Base-by-base conservation (phyloP, 2,329 filamentous ascomycete genomes). In the Xylariomycetidae sp. region DNA sequence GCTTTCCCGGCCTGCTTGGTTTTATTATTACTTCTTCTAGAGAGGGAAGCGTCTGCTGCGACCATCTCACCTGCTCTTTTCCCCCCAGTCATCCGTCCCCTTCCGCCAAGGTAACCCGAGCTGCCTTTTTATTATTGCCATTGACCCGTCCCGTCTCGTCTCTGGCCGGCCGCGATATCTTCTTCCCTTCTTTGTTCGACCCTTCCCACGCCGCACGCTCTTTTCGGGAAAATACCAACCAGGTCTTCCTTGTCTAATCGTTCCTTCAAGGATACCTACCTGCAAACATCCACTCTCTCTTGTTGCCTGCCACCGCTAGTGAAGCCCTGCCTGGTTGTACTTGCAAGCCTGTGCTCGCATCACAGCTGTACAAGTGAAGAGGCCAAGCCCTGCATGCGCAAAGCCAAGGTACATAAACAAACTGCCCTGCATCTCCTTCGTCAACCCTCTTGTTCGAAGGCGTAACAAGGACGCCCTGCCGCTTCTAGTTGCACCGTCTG, bases 11-110 rank as follows among this genome's bases (percentile, higher is more conserved):
- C 31, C 35, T 47, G 34, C 38, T 48, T 45, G 41, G n/a, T n/a
- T n/a, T n/a, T n/a, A n/a, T n/a, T n/a, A 48, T 53, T 53, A 52
- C 48, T 53, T 43, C 48, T 51, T 52, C 52, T 45, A 50, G 48
- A 37, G 18, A 32, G 34, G 20, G 20, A 23, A 23, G 20, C 20
- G 8, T 23, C 7, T 23, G 20, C 20, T 12, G n/a, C 12, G 27
- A 34, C 42, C 40, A 32, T 39, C 19, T 40, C 43, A 30, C 38
- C 36, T 40, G 31, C 34, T 32, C 37, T 37, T 45, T 40, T 44
- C 35, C 24, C 31, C 25, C 28, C 24, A 28, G 40, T 39, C 35
- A 35, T 41, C 40, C 33, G 18, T 34, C 26, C 30, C 31, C 32
- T 33, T 18, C 7, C 20, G 8, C 12, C 20, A 23, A 23, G 38